Conservation (phyloP, 139 green algal species). For the Trebouxia sp. region DNA sequence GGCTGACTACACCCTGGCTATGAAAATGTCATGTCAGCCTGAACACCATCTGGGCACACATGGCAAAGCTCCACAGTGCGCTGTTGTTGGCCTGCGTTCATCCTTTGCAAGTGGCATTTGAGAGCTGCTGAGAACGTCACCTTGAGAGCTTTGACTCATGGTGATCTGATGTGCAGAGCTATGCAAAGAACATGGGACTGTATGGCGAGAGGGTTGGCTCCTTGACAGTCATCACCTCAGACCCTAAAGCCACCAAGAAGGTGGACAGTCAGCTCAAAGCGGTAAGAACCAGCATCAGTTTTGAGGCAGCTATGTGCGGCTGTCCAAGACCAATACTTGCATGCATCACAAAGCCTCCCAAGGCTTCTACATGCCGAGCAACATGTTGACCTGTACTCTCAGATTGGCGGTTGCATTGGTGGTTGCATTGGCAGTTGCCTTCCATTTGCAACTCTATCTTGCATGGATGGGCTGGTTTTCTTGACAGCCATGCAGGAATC, state of each 20-base stretch:
- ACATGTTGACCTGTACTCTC: not conserved
- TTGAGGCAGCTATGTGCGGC: not conserved
- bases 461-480: too few relatives aligned
- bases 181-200: conserved; percentile 91
- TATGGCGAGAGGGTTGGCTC: conserved; percentile 66
- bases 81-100: too few relatives aligned
- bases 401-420: not conserved
- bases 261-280: conserved; percentile 44
- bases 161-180: conserved; percentile 38
- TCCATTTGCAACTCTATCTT: not conserved
- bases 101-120: too few relatives aligned
- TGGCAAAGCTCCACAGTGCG: too few relatives aligned
- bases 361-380: not conserved
- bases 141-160: too few relatives aligned
- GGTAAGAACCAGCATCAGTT: not conserved
- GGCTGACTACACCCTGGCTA: too few relatives aligned
- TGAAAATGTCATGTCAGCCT: too few relatives aligned
- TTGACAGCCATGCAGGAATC: too few relatives aligned
- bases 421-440: not conserved
- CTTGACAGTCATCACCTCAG: conserved; percentile 41
- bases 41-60: too few relatives aligned
- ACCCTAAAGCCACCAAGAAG: conserved; percentile 26
- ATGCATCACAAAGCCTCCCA: not conserved
- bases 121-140: too few relatives aligned
- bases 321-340: not conserved